A percentile compares a stretch with the other conserved stretches of the same genome.
phyloP scores from a whole-genome alignment of 345 rosid genomes.

The Populus deltoides region DNA sequence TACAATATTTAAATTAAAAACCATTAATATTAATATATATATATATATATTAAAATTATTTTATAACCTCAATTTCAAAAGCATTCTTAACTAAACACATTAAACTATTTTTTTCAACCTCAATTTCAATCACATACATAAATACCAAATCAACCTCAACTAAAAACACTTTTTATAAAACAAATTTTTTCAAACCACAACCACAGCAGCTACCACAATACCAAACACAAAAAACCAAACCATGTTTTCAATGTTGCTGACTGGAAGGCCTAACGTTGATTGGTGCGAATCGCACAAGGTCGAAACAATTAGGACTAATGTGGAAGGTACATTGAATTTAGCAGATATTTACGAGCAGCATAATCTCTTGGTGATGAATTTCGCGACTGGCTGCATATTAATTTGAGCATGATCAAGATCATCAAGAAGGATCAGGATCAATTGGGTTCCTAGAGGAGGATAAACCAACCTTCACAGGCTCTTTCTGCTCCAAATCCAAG shows the following conservation, averaged over 20 bases:
- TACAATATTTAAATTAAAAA: no score
- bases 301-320: constrained; percentile 49
- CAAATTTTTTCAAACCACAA: no score
- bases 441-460: constrained; percentile 57
- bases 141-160: no score
- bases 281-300: constrained; percentile 60
- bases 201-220: no score
- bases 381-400: constrained; percentile 52
- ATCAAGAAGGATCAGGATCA: constrained; percentile 46
- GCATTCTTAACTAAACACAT: no score
- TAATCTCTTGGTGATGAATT: constrained; percentile 48
- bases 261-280: constrained; percentile 60
- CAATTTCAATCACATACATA: no score
- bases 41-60: no score
- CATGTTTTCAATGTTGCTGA: constrained; percentile 65
- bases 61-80: no score
- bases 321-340: constrained; percentile 47
- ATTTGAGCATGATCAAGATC: constrained; percentile 47
- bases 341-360: constrained; percentile 52
- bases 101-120: no score
- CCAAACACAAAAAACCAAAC: no score
- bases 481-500: constrained; percentile 61
- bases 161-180: no score
- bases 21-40: no score
- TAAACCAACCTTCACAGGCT: constrained; percentile 45